A percentile compares a stretch with the other conserved stretches of the same genome.
Conservation (phyloP, 2,329 filamentous ascomycete species). For the Lasiodiplodia hormozganensis region DNA sequence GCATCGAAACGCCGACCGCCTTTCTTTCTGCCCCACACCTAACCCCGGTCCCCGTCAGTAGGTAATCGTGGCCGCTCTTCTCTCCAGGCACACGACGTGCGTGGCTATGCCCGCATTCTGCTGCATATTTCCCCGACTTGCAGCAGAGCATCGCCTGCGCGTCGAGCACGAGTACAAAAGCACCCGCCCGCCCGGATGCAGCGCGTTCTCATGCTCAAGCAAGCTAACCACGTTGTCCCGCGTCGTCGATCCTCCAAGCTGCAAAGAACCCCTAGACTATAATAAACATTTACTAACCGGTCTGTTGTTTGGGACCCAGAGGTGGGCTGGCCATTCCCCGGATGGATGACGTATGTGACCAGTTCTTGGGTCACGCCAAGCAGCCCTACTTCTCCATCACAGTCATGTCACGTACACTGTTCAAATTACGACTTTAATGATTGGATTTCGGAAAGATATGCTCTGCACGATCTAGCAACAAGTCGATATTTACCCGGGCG, state of each 20-base stretch:
- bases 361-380: not conserved
- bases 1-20: slow-evolving; percentile 18
- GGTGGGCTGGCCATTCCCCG: not conserved
- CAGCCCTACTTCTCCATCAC: not conserved
- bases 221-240: not conserved
- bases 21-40: slow-evolving; percentile 13
- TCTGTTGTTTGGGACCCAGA: not conserved
- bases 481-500: slow-evolving; percentile 1
- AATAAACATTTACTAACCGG: no score
- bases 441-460: not conserved
- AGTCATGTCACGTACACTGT: not conserved
- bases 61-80: not conserved
- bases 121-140: not conserved
- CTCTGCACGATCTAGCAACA: not conserved
- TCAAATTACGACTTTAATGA: not conserved
- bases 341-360: not conserved
- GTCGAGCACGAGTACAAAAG: not conserved
- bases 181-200: not conserved
- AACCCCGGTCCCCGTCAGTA: not conserved
- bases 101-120: not conserved
- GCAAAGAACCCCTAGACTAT: not conserved
- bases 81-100: no score
- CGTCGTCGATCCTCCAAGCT: not conserved
- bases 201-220: not conserved
- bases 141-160: not conserved